Evolutionary conservation across 768 basidiomycete species (phyloP), one percentile per base, ranked within the genome.

Genomic region (Aureoboletus auriporus): DNA sequence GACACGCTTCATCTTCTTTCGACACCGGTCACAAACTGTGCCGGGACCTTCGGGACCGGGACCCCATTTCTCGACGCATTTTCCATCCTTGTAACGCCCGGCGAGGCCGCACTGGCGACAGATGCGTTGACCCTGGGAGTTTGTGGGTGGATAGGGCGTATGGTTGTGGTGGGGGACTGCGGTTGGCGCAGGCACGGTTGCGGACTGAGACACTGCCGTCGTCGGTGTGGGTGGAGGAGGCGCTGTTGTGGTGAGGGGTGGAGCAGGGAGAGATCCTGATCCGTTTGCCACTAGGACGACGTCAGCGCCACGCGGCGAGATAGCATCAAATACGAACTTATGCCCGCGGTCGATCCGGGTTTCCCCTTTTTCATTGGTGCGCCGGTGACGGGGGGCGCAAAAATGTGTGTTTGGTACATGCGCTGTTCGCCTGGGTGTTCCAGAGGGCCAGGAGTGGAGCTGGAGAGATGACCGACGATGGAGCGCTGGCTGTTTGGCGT

Each of bases 61-160:
- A 1, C 88, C 88, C 88, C 88, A 90, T 65, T 90, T 90, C 60
- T 90, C 88, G 44, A 90, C 87, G 61, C 88, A 90, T 56, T 88
- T 88, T 8, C 83, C 85, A 17, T 90, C 88, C 69, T 89, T 89
- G 69, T 89, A 90, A 1, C 87, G 71, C 0, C 88, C 88, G 0
- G 80, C 71, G 37, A 83, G 68, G 0, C 85, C 85, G 56, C 88
- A 90, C 58, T 86, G 84, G 6, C 86, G 71, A 62, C 88, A 89
- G 41, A 86, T 87, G 20, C 87, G 72, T 60, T 89, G 87, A 0
- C 88, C 88, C 43, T 76, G 71, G 1, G 75, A 70, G 58, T 86
- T 86, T 0, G 61, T 61, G 26, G 69, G 54, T 16, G 67, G 66
- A 27, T 59, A 66, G 3, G 64, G 52, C 0, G 51, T 6, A 4